Percentiles rank a stretch among this genome's conserved stretches.
Evolutionary conservation across 805 yeast genomes (phyloP).

Genomic region (Yarrowia sp.): DNA sequence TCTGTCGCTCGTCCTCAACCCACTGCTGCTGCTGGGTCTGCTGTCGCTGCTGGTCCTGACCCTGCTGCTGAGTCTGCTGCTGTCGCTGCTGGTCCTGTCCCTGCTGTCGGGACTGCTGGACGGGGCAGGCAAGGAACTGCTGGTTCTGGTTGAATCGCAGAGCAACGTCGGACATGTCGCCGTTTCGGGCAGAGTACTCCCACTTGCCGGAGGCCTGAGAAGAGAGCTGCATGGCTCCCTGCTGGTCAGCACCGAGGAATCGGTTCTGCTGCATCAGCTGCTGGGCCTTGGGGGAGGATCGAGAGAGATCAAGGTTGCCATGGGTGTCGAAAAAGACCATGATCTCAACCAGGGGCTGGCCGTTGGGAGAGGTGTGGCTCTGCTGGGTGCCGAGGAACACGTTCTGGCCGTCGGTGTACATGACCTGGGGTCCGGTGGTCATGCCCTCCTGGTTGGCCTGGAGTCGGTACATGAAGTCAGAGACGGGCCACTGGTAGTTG

Average conservation of each 20-base stretch:
- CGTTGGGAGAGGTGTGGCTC: constrained; percentile 9
- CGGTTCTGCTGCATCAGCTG: constrained; percentile 15
- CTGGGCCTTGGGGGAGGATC: constrained; percentile 10
- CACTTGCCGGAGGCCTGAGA: constrained; percentile 15
- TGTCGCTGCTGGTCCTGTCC: constrained; percentile 10
- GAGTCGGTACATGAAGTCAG: constrained; percentile 28
- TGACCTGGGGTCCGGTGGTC: constrained; percentile 6
- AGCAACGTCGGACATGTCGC: constrained; percentile 16
- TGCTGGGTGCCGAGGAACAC: constrained; percentile 21
- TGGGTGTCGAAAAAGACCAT: constrained; percentile 30
- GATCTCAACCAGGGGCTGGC: constrained; percentile 11
- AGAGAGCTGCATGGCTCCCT: constrained; percentile 25
- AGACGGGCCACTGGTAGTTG: constrained; percentile 23
- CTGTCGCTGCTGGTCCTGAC: constrained; percentile 41
- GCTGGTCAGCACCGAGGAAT: constrained; percentile 4
- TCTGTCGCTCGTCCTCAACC: constrained; percentile 18
- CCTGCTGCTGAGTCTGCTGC: constrained; percentile 18
- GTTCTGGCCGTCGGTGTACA: constrained; percentile 25
- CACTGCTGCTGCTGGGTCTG: constrained; percentile 29
- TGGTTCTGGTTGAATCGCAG: constrained; percentile 31
- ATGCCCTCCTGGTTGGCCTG: constrained; percentile 8
- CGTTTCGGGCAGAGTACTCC: constrained; percentile 18
- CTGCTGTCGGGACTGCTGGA: constrained; percentile 30
- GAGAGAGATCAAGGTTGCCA: constrained; percentile 24
- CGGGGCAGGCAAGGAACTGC: constrained; percentile 32